These are phyloP conservation scores for Piper longum DNA, from an alignment of 164 flowering plant species.

Conservation along the genomic window DNA sequence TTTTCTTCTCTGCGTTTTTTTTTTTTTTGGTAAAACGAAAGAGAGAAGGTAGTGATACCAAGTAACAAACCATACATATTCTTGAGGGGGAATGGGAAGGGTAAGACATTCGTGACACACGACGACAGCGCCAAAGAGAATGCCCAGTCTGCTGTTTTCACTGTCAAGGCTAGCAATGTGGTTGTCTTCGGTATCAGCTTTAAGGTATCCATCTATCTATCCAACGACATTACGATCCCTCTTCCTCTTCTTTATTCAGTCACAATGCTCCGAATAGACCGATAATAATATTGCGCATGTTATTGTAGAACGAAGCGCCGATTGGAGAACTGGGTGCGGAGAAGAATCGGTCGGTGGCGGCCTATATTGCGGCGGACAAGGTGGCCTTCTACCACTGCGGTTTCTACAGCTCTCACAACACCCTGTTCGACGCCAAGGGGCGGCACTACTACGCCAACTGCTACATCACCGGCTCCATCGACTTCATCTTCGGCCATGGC, in stretches of 20 bases:
- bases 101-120: slow-evolving; percentile 47
- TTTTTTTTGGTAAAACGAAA: slow-evolving; percentile 12
- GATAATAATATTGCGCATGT: not conserved
- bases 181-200: slow-evolving; percentile 63
- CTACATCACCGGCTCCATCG: slow-evolving; percentile 88
- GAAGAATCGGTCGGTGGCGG: slow-evolving; percentile 72
- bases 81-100: slow-evolving; percentile 87
- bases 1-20: not conserved
- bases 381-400: slow-evolving; percentile 81
- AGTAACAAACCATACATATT: slow-evolving; percentile 59
- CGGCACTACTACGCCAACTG: slow-evolving; percentile 62
- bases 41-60: slow-evolving; percentile 70
- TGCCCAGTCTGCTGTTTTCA: slow-evolving; percentile 58
- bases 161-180: slow-evolving; percentile 44
- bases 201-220: slow-evolving; percentile 29
- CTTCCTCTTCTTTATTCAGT: not conserved
- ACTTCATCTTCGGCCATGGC: slow-evolving; percentile 77
- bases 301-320: slow-evolving; percentile 64
- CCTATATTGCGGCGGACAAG: slow-evolving; percentile 60
- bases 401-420: slow-evolving; percentile 72
- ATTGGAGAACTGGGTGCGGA: slow-evolving; percentile 33
- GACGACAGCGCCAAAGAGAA: slow-evolving; percentile 36
- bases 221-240: not conserved
- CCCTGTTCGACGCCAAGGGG: slow-evolving; percentile 65
- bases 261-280: not conserved